These are phyloP conservation scores for Barbarea vulgaris DNA, from an alignment of 345 rosid genomes.

Conservation along the genomic window DNA sequence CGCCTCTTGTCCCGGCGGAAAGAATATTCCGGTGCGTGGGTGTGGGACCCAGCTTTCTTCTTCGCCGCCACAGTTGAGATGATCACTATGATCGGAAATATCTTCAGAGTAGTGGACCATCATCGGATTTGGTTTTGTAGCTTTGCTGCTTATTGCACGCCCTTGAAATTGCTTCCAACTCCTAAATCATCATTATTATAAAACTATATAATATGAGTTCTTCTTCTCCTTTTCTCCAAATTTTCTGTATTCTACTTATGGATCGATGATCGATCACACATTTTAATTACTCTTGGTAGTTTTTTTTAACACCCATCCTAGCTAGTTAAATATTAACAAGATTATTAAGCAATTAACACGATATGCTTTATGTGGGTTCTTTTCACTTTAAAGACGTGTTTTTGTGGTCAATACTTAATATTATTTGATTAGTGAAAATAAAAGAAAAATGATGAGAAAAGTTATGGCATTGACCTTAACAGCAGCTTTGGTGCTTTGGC, in stretches of 20 bases:
- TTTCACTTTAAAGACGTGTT: neutral
- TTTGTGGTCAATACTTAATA: neutral
- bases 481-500: constrained; percentile 33
- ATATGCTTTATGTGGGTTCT: neutral
- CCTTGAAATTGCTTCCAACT: constrained; percentile 37
- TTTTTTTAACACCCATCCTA: neutral
- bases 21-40: constrained; percentile 68
- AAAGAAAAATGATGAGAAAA: constrained; percentile 17
- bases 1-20: constrained; percentile 63
- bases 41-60: constrained; percentile 60
- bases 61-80: constrained; percentile 3
- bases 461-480: constrained; percentile 29
- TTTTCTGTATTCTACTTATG: neutral
- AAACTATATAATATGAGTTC: neutral
- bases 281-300: neutral
- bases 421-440: constrained; percentile 13
- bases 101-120: constrained; percentile 19
- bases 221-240: neutral
- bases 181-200: constrained; percentile 20
- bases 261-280: neutral
- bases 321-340: neutral
- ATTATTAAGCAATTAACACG: neutral
- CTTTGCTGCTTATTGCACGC: constrained; percentile 31
- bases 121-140: constrained; percentile 26
- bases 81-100: neutral